Evolutionary conservation across 2,329 filamentous ascomycete genomes (phyloP), one percentile per base, ranked within the genome.

Genomic region (Didymosphaeria variabile): DNA sequence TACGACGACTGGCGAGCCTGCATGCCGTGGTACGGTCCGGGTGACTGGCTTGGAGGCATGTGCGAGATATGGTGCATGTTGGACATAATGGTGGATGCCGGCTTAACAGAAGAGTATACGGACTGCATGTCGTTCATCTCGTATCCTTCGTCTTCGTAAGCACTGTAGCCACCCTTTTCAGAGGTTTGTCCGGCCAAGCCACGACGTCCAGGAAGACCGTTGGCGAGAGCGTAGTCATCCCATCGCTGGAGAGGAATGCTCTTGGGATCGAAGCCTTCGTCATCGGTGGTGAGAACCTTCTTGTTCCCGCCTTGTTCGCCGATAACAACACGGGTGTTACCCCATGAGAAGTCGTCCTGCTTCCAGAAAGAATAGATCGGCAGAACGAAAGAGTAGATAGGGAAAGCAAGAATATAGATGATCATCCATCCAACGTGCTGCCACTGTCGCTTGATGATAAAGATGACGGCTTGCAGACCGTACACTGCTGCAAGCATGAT

Each of bases 331-430:
- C 95, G 93, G 1, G 95, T 99, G 82, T 95, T 98, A 85, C 95
- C 95, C 95, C 95, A 99, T 1, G 90, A 90, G 85, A 99, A 99
- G 81, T 99, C 94, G 80, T 99, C 95, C 79, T 97, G 94, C 81
- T 97, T 97, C 95, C 95, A 99, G 90, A 99, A 99, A 0, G 94
- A 97, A 83, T 98, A 99, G 65, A 99, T 82, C 0, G 95, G 95
- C 13, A 99, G 86, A 65, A 96, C 77, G 72, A 99, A 92, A 4
- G 91, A 95, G 83, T 94, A 97, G 70, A 99, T 91, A 0, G 95
- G 95, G 83, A 91, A 97, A 2, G 95, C 95, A n/a, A 96, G 70
- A 64, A 99, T 86, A 81, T 99, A 99, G 76, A 99, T 98, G 67
- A 99, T 90, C 94, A 99, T 98, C 95, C 95, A 99, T 69, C 95